Base-by-base conservation (phyloP, 2,329 filamentous ascomycete species). In the Venturia nashicola region DNA sequence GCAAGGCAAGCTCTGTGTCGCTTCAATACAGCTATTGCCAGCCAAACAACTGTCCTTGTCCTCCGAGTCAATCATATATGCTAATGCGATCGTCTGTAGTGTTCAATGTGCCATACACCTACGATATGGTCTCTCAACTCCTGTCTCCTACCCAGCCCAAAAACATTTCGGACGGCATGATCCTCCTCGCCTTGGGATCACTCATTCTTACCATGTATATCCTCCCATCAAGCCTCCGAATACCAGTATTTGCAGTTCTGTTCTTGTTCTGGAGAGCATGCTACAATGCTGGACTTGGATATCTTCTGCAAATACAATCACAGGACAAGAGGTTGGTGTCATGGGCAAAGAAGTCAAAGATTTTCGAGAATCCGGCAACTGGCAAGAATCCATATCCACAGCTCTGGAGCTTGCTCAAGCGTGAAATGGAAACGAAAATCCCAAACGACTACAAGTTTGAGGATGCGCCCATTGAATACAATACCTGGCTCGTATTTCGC, bases 81-180 rank as follows among this genome's bases (percentile, higher is more conserved):
- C 44, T 40, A 63, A 57, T 36, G 32, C 32, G 16, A 18, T n/a
- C 64, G 23, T 18, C 1, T n/a, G 20, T 71, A 97, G 94, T 96
- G 71, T 99, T 99, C 74, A 88, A 91, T 65, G 94, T 99, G 63
- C 94, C 94, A 59, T 87, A 91, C 67, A 99, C 94, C 64, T 91
- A 97, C 80, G 94, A 99, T 78, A 97, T 99, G 94, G 93, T 99
- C 70, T 96, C 93, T 61, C 94, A 97, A 78, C 83, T 99, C 64
- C 85, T 99, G 70, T 94, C 95, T 70, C 94, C 94, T 61, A 89
- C 89, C 68, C 89, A 97, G 73, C 91, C 94, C 62, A 99, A 99
- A 81, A 97, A 97, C 74, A 74, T 95, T 46, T 94, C 91, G 66
- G 94, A 99, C 76, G 77, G 86, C 65, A 72, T 88, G 65, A 91